Evolutionary conservation across 164 flowering plant genomes (phyloP).

Genomic region (Paratinospora sagittata): DNA sequence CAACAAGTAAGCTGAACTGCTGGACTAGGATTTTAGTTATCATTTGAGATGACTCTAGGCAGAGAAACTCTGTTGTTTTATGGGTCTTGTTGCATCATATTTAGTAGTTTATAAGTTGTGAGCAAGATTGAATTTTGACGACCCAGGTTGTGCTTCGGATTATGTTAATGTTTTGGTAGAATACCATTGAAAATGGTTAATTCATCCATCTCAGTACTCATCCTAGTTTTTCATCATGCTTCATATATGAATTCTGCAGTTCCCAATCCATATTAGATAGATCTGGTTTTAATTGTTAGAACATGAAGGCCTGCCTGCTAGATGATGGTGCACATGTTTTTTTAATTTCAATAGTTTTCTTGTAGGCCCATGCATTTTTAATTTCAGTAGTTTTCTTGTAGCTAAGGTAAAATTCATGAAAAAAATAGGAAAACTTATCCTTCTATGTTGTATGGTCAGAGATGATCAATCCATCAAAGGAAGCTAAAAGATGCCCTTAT

Average conservation of each 20-base stretch:
- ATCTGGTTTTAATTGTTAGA: not conserved
- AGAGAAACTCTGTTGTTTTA: slow-evolving; percentile 9
- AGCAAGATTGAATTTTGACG: slow-evolving; percentile 17
- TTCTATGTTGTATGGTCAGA: no score
- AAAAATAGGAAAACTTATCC: no score
- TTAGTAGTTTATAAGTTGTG: not conserved
- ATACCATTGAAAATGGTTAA: not conserved
- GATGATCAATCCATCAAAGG: no score
- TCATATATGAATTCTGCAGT: not conserved
- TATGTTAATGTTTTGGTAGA: not conserved
- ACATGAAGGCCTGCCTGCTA: not conserved
- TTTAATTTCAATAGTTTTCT: no score
- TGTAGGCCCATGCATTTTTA: not conserved
- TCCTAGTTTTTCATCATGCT: not conserved
- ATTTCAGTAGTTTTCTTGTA: no score
- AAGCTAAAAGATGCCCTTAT: no score
- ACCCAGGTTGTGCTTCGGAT: not conserved
- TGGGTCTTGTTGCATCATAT: not conserved
- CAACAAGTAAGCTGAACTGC: slow-evolving; percentile 77
- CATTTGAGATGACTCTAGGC: slow-evolving; percentile 10
- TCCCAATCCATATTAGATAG: not conserved
- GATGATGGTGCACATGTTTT: not conserved
- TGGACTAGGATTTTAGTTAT: slow-evolving; percentile 5
- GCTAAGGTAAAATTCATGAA: no score
- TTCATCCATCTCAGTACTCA: not conserved